Conservation (phyloP, 257 asterid species). For the Penstemon newberryi region DNA sequence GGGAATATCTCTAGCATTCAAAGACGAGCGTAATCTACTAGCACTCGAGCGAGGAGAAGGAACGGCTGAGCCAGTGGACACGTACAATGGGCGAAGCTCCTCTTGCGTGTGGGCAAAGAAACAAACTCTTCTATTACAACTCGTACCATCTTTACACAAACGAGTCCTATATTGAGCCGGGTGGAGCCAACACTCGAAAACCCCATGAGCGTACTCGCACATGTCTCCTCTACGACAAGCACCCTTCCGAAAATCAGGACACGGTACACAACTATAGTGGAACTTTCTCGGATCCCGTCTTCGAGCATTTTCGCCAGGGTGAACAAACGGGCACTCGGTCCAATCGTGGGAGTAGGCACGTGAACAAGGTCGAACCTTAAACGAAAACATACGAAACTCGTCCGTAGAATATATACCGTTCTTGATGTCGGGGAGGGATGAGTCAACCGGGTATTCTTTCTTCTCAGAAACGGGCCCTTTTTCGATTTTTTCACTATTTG, state of each 20-base stretch:
- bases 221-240: slow-evolving; percentile 80
- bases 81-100: slow-evolving; percentile 66
- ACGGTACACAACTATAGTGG: slow-evolving; percentile 81
- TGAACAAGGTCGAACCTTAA: slow-evolving; percentile 83
- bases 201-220: slow-evolving; percentile 93
- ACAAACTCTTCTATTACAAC: slow-evolving; percentile 76
- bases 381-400: slow-evolving; percentile 81
- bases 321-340: slow-evolving; percentile 97
- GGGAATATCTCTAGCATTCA: slow-evolving; percentile 69
- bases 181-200: slow-evolving; percentile 91
- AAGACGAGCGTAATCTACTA: slow-evolving; percentile 53
- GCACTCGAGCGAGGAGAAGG: too few species aligned
- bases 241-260: slow-evolving; percentile 86
- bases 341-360: slow-evolving; percentile 94
- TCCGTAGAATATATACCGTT: slow-evolving; percentile 78
- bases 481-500: too few species aligned
- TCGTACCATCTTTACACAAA: slow-evolving; percentile 75
- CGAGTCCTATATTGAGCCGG: slow-evolving; percentile 85
- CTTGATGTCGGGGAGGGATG: slow-evolving; percentile 81
- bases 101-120: slow-evolving; percentile 81
- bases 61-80: too few species aligned
- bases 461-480: slow-evolving; percentile 34
- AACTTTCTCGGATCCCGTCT: slow-evolving; percentile 79
- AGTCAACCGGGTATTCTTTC: slow-evolving; percentile 80
- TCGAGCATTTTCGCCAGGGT: slow-evolving; percentile 90